Conservation (phyloP, 805 yeast genomes). For the Monosporozyma yasuniensis region DNA sequence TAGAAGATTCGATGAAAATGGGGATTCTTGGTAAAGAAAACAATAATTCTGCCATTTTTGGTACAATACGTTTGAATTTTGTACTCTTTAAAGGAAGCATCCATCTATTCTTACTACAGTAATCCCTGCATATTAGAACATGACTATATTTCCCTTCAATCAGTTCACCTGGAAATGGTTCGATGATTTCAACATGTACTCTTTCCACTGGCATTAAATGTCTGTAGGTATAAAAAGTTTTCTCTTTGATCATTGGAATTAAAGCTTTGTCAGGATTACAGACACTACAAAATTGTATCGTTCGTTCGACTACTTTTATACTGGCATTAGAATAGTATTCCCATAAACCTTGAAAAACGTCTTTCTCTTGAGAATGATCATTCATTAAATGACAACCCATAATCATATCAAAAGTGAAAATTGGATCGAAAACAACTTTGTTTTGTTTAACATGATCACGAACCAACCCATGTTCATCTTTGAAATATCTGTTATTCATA, state of each 20-base stretch:
- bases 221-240: conserved; percentile 13
- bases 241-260: conserved; percentile 9
- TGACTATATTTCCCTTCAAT: conserved; percentile 25
- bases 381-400: conserved; percentile 28
- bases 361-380: conserved; percentile 15
- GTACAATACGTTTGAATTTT: conserved; percentile 16
- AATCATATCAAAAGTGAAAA: conserved; percentile 20
- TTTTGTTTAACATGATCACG: conserved; percentile 18
- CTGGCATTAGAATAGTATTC: conserved; percentile 22
- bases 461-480: conserved; percentile 14
- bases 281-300: conserved; percentile 22
- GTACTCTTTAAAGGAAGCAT: conserved; percentile 21
- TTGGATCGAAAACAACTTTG: conserved; percentile 25
- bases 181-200: conserved; percentile 24
- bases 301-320: conserved; percentile 12
- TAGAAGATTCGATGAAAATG: conserved; percentile 22
- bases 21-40: conserved; percentile 21
- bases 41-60: conserved; percentile 12
- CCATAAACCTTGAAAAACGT: conserved; percentile 12
- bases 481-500: conserved; percentile 19
- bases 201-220: conserved; percentile 21
- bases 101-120: conserved; percentile 26
- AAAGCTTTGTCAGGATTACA: conserved; percentile 18
- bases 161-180: conserved; percentile 16
- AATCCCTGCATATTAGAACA: conserved; percentile 24